These are phyloP conservation scores for Hirsutella rhossiliensis DNA, from an alignment of 2,329 filamentous ascomycete species.

Conservation along the genomic window DNA sequence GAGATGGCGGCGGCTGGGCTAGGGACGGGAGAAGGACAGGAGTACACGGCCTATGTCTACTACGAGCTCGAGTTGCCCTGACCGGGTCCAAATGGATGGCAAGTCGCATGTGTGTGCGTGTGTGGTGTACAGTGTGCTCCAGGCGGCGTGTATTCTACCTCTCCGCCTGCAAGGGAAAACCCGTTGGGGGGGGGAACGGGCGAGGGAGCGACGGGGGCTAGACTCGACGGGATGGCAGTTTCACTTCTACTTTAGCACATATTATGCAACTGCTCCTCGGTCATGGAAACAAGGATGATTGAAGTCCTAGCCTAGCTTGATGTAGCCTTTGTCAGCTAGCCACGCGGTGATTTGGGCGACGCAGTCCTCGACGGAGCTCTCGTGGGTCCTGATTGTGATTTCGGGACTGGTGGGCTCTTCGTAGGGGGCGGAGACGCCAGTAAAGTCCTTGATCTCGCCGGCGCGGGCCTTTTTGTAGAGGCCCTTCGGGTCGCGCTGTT, in stretches of 20 bases:
- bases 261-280: no score
- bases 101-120: no score
- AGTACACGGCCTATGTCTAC: slow-evolving; percentile 95
- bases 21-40: slow-evolving; percentile 55
- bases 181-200: no score
- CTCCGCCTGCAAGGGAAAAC: slow-evolving; percentile 6
- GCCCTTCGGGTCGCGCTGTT: slow-evolving; percentile 93
- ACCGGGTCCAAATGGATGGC: slow-evolving; percentile 1
- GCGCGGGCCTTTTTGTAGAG: slow-evolving; percentile 93
- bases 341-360: slow-evolving; percentile 77
- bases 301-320: slow-evolving; percentile 14
- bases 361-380: slow-evolving; percentile 77
- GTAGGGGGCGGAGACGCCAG: slow-evolving; percentile 88
- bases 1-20: slow-evolving; percentile 73
- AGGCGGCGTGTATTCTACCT: slow-evolving; percentile 17
- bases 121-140: not conserved
- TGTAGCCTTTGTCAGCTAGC: slow-evolving; percentile 52
- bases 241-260: no score
- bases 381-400: slow-evolving; percentile 73
- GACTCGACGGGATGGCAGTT: no score
- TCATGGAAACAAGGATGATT: no score
- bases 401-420: slow-evolving; percentile 80
- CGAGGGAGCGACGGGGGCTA: no score
- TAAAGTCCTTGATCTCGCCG: slow-evolving; percentile 95
- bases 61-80: slow-evolving; percentile 77